Conservation (phyloP, 352 stramenopile species). For the Pythium phragmiticola region DNA sequence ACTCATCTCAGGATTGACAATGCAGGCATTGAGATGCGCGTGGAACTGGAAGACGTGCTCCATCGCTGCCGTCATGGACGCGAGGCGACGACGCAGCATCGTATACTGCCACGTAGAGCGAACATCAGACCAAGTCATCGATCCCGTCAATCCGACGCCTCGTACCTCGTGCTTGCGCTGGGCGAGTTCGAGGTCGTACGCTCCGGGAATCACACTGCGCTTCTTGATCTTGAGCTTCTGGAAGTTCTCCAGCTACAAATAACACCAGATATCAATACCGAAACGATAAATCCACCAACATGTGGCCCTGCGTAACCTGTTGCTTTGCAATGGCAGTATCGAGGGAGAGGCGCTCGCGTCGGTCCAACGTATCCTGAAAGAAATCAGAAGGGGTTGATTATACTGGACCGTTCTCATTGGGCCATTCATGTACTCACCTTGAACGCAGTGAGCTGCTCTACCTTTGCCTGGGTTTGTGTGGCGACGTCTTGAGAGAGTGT, state of each 20-base stretch:
- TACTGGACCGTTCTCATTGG: neutral
- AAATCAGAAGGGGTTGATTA: neutral
- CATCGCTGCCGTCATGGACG: constrained; percentile 34
- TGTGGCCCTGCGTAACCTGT: constrained; percentile 23
- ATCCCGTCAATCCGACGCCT: neutral
- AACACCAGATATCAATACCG: neutral
- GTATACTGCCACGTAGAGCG: constrained; percentile 30
- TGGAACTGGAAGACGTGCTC: constrained; percentile 59
- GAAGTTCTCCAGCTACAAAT: constrained; percentile 21
- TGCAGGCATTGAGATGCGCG: constrained; percentile 36
- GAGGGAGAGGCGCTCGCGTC: constrained; percentile 32
- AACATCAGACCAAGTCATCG: neutral
- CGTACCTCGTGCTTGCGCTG: constrained; percentile 28
- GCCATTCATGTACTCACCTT: neutral
- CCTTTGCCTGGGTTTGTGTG: constrained; percentile 34
- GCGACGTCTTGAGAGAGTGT: constrained; percentile 31
- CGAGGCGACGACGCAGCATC: constrained; percentile 31
- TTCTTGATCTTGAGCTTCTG: constrained; percentile 25
- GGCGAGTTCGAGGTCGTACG: constrained; percentile 23
- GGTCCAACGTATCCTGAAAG: constrained; percentile 30
- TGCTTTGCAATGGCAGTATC: constrained; percentile 32
- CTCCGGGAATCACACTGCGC: constrained; percentile 24
- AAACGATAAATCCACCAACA: neutral
- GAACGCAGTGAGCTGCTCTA: constrained; percentile 35
- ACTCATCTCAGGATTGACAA: constrained; percentile 42